These are phyloP conservation scores for Lactifluus hygrophoroides DNA, from an alignment of 768 basidiomycete species.

Conservation along the genomic window DNA sequence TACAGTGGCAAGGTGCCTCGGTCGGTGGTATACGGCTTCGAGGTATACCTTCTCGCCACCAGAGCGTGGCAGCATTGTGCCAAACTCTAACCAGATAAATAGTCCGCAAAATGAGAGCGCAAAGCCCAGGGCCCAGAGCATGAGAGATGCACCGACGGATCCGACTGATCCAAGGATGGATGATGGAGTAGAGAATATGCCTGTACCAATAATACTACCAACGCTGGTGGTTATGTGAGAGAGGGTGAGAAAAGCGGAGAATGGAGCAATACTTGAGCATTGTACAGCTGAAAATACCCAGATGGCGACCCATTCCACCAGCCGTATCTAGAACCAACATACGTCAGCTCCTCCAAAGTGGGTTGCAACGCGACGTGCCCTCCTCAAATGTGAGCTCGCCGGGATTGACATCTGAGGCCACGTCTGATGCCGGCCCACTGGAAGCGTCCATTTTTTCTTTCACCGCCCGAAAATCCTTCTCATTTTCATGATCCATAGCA, in stretches of 20 bases:
- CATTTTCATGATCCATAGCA: not conserved
- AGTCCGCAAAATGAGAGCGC: slow-evolving; percentile 48
- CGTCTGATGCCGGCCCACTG: too few species aligned
- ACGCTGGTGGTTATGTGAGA: slow-evolving; percentile 26
- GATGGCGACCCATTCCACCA: slow-evolving; percentile 50
- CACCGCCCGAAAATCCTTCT: not conserved
- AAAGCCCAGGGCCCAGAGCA: slow-evolving; percentile 59
- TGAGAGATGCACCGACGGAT: slow-evolving; percentile 50
- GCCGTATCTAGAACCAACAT: slow-evolving; percentile 41
- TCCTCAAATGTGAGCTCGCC: slow-evolving; percentile 44
- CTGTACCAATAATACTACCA: slow-evolving; percentile 52
- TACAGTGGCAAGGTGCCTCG: slow-evolving; percentile 40
- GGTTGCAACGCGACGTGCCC: too few species aligned
- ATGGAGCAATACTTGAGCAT: slow-evolving; percentile 35
- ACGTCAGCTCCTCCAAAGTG: too few species aligned
- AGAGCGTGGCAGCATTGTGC: slow-evolving; percentile 54
- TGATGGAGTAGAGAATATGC: slow-evolving; percentile 58
- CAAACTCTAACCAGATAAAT: slow-evolving; percentile 57
- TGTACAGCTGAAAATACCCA: slow-evolving; percentile 49
- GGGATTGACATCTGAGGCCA: slow-evolving; percentile 28
- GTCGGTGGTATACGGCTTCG: slow-evolving; percentile 44
- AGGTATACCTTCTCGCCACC: slow-evolving; percentile 59
- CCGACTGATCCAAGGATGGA: slow-evolving; percentile 49
- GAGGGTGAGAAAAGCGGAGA: not conserved
- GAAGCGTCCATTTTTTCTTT: too few species aligned